Evolutionary conservation across 192 early-diverging fungal genomes (phyloP).

Genomic region (Dimargaris verticillata): DNA sequence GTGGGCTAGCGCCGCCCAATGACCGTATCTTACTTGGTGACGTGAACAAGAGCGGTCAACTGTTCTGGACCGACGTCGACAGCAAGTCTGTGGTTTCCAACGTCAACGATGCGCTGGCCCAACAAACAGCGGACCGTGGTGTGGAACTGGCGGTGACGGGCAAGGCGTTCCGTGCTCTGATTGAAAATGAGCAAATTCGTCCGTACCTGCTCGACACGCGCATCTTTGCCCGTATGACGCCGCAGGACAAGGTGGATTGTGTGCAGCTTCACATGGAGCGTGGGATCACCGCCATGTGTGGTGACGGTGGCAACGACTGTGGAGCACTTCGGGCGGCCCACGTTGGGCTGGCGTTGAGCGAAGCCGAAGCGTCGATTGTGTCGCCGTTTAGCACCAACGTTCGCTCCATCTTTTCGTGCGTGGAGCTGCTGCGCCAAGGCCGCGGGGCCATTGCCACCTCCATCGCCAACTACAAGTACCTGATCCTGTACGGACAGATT

Average conservation of each 20-base stretch:
- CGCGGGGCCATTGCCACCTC: conserved; percentile 52
- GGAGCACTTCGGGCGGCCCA: conserved; percentile 69
- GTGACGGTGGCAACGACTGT: conserved; percentile 75
- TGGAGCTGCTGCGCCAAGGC: conserved; percentile 49
- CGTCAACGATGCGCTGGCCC: conserved; percentile 16
- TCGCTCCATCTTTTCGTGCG: conserved; percentile 48
- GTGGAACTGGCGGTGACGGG: conserved; percentile 58
- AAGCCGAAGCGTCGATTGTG: conserved; percentile 66
- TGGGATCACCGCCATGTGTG: conserved; percentile 66
- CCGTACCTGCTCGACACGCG: conserved; percentile 46
- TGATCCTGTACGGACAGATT: conserved; percentile 48
- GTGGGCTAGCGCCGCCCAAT: conserved; percentile 27
- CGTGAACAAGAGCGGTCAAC: conserved; percentile 21
- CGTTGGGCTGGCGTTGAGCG: conserved; percentile 61
- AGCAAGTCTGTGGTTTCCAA: conserved; percentile 18
- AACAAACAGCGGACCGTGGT: conserved; percentile 16
- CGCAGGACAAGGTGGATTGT: conserved; percentile 58
- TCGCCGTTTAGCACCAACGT: conserved; percentile 55
- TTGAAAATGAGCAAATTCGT: conserved; percentile 25
- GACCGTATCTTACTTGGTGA: conserved; percentile 33
- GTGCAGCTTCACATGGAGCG: conserved; percentile 58
- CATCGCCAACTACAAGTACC: conserved; percentile 50
- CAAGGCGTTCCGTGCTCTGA: conserved; percentile 39
- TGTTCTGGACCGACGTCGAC: conserved; percentile 45
- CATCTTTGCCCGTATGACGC: conserved; percentile 66